Base-by-base conservation (phyloP, 306 rosid species). In the Geum urbanum region DNA sequence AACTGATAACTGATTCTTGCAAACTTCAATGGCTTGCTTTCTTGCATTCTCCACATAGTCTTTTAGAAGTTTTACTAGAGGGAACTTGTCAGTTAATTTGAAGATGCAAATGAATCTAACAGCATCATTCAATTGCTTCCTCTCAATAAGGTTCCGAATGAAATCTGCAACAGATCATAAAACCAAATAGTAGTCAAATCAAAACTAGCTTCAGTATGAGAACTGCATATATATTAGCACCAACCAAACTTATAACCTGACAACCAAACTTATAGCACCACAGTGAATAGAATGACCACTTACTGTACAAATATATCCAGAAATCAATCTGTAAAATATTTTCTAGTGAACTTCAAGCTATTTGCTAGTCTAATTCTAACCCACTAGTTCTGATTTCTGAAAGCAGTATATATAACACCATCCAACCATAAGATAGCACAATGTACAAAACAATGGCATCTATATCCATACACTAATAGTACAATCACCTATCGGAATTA, bases 91-190 rank as follows among this genome's bases (percentile, higher is more conserved):
- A 15, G 72, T 58, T 82, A 87, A 78, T 59, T 82, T 72, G 59
- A 78, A 84, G 67, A 83, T 76, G 60, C 79, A 90, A 57, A 83
- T 67, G 70, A 82, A 84, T 76, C 84, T 84, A 44, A 85, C 81
- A 67, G 92, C 94, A 74, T 66, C 84, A 7, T 83, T 44, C 22
- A 58, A 24, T 68, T 76, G 84, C 72, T 78, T 79, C 78, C 70
- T 79, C 66, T 40, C 56, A 64, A 82, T 57, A 47, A 82, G 84
- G 55, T 74, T 78, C 56, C 66, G 63, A 72, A 86, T 77, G 77
- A 84, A 66, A 63, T 66, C 91, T 87, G 85, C 24, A 18, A 13
- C 8, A 46, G 35, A 47, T 27, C 32, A 27, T 8, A 68, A 43
- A 65, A 74, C 18, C 63, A 57, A 76, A 52, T 47, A 12, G 39